These are phyloP conservation scores for Malus hybrid DNA, from an alignment of 331 rosid species.

Conservation along the genomic window DNA sequence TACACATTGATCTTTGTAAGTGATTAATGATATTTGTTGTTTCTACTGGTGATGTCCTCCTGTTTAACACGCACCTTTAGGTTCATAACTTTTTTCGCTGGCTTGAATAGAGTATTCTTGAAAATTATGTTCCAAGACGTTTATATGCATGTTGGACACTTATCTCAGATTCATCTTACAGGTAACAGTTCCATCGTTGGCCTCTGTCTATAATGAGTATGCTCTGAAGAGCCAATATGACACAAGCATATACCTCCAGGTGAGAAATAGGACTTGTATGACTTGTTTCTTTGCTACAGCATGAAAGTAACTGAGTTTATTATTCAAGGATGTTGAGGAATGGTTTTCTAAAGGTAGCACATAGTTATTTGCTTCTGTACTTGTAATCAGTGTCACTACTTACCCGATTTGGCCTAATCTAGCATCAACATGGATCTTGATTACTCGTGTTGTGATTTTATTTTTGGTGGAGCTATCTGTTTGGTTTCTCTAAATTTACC, in stretches of 20 bases:
- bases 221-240: slow-evolving; percentile 97
- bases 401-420: neutral
- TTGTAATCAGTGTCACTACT: neutral
- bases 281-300: neutral
- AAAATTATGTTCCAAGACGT: neutral
- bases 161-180: slow-evolving; percentile 31
- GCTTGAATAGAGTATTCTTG: neutral
- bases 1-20: slow-evolving; percentile 79
- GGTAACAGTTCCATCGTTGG: slow-evolving; percentile 94
- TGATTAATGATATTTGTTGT: slow-evolving; percentile 7
- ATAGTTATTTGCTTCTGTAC: neutral
- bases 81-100: slow-evolving; percentile 5
- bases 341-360: neutral
- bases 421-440: neutral
- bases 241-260: slow-evolving; percentile 96
- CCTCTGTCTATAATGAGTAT: slow-evolving; percentile 89
- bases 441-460: neutral
- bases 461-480: neutral
- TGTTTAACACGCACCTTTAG: neutral
- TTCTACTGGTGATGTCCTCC: neutral
- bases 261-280: slow-evolving; percentile 9
- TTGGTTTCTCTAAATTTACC: neutral
- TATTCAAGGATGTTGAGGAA: neutral
- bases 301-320: neutral
- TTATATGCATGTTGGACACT: slow-evolving; percentile 10